A percentile compares a stretch with the other conserved stretches of the same genome.
These are phyloP conservation scores for Russula foetens DNA, from an alignment of 768 basidiomycete genomes.

Conservation along the genomic window DNA sequence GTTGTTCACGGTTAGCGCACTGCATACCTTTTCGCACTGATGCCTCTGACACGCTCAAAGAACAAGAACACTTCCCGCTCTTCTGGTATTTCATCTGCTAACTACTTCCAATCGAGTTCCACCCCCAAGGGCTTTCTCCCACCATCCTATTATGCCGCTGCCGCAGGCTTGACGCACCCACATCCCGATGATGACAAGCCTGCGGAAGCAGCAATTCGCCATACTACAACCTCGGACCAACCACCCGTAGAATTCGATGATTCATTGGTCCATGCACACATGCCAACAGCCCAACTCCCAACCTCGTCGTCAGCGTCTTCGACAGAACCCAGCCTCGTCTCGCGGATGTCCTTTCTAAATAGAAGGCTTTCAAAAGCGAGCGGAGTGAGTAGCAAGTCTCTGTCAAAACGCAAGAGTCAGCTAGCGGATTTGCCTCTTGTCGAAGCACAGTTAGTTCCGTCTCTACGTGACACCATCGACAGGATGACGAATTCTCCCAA, in stretches of 20 bases:
- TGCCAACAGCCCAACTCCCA: slow-evolving; percentile 13
- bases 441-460: slow-evolving; percentile 59
- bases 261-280: slow-evolving; percentile 1
- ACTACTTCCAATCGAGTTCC: slow-evolving; percentile 8
- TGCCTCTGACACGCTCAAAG: slow-evolving; percentile 19
- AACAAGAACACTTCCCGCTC: slow-evolving; percentile 13
- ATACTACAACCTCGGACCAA: background rate
- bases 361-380: slow-evolving; percentile 7
- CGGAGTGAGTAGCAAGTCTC: slow-evolving; percentile 4
- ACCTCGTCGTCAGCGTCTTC: slow-evolving; percentile 17
- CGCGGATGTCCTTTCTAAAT: slow-evolving; percentile 17
- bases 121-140: slow-evolving; percentile 26
- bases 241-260: background rate
- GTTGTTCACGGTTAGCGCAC: background rate
- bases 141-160: slow-evolving; percentile 32
- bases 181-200: slow-evolving; percentile 5
- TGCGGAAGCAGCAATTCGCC: background rate
- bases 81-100: slow-evolving; percentile 16
- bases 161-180: slow-evolving; percentile 23
- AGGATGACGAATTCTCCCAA: slow-evolving; percentile 48
- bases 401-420: slow-evolving; percentile 31
- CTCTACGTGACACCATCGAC: slow-evolving; percentile 63
- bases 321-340: slow-evolving; percentile 13
- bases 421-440: slow-evolving; percentile 48
- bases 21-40: background rate